A percentile compares a stretch with the other conserved stretches of the same genome.
phyloP scores from a whole-genome alignment of 164 flowering plant species.

The Piper longum region DNA sequence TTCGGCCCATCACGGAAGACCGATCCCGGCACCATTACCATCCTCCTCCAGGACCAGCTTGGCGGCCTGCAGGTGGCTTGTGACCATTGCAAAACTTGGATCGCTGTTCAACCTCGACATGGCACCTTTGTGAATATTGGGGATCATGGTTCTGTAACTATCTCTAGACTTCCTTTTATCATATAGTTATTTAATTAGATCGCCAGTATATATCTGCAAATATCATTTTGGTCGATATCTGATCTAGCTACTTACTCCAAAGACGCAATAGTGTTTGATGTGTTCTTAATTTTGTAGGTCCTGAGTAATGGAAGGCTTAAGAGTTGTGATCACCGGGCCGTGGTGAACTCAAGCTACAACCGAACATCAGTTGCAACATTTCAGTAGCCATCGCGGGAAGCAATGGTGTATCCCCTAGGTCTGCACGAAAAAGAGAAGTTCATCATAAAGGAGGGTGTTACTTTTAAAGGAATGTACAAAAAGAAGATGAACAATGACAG shows the following conservation, averaged over 20 bases:
- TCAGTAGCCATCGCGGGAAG: slow-evolving; percentile 68
- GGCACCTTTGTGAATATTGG: slow-evolving; percentile 86
- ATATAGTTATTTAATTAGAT: no score
- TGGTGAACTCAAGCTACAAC: no score
- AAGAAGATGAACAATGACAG: no score
- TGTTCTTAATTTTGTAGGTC: slow-evolving; percentile 10
- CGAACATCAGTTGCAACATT: slow-evolving; percentile 28
- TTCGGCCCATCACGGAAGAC: slow-evolving; percentile 83
- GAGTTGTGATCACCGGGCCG: no score
- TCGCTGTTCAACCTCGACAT: slow-evolving; percentile 67
- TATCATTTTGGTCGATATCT: no score
- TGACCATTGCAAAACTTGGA: slow-evolving; percentile 70
- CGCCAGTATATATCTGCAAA: no score
- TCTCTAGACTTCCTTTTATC: no score
- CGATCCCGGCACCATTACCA: slow-evolving; percentile 81
- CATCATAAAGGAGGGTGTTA: no score
- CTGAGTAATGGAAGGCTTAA: slow-evolving; percentile 39
- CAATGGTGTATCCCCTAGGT: slow-evolving; percentile 37
- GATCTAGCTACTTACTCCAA: no score
- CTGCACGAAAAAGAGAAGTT: no score
- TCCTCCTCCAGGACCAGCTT: slow-evolving; percentile 65
- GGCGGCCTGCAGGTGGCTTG: slow-evolving; percentile 86
- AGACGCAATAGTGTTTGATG: no score
- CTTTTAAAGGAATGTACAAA: no score
- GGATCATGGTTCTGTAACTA: slow-evolving; percentile 82